A percentile compares a stretch with the other conserved stretches of the same genome.
phyloP scores from a whole-genome alignment of 257 asterid genomes.

The Ilex asprella region DNA sequence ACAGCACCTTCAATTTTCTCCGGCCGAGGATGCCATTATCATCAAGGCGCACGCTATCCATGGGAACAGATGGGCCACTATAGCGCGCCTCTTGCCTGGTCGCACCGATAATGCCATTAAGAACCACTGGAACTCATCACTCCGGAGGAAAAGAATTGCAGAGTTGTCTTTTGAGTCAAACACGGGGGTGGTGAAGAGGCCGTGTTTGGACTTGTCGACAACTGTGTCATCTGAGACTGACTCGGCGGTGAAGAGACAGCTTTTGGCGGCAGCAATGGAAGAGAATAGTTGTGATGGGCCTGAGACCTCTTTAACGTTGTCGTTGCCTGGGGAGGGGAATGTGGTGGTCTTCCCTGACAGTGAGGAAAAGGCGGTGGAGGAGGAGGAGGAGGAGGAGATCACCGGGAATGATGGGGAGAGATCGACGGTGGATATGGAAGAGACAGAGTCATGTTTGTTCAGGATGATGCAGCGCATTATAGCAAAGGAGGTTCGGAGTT shows the following conservation, averaged over 20 bases:
- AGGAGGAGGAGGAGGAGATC: neutral
- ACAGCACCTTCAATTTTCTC: slow-evolving; percentile 53
- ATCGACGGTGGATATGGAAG: slow-evolving; percentile 26
- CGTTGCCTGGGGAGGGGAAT: slow-evolving; percentile 33
- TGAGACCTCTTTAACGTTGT: slow-evolving; percentile 34
- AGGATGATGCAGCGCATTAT: slow-evolving; percentile 48
- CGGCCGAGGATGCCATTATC: slow-evolving; percentile 36
- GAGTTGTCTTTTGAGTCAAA: neutral
- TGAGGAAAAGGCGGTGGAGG: slow-evolving; percentile 13
- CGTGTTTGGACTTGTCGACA: slow-evolving; percentile 7
- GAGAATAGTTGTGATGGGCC: slow-evolving; percentile 34
- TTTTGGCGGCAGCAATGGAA: slow-evolving; percentile 36
- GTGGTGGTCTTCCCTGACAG: slow-evolving; percentile 5
- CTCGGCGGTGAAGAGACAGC: slow-evolving; percentile 28
- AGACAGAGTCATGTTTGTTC: slow-evolving; percentile 36
- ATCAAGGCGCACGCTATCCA: no score
- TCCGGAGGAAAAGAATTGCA: slow-evolving; percentile 22
- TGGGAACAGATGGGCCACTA: slow-evolving; percentile 65
- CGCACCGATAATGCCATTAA: slow-evolving; percentile 21
- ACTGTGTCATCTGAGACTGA: slow-evolving; percentile 26
- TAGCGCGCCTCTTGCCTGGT: slow-evolving; percentile 45
- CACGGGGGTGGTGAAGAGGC: slow-evolving; percentile 12
- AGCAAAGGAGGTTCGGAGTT: slow-evolving; percentile 61
- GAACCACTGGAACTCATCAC: no score
- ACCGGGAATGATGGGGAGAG: slow-evolving; percentile 3